Percentiles rank a stretch among this genome's conserved stretches.
These are phyloP conservation scores for Viridothelium virens DNA, from an alignment of 495 filamentous ascomycete genomes.

Conservation along the genomic window DNA sequence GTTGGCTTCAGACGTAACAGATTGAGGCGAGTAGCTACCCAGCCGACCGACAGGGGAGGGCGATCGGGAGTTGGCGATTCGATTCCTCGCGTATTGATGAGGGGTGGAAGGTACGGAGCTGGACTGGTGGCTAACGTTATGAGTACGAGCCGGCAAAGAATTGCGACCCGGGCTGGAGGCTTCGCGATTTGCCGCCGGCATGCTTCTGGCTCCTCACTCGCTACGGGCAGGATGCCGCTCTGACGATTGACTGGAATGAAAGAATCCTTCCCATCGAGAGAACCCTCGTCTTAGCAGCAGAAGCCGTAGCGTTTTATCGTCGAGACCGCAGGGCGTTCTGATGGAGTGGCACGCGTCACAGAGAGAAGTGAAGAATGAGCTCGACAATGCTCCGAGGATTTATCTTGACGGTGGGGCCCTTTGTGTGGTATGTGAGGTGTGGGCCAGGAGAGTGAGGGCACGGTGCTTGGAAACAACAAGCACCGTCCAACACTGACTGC, in stretches of 20 bases:
- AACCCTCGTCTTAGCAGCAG: background rate
- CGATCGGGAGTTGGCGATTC: slow-evolving; percentile 75
- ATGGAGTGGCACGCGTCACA: background rate
- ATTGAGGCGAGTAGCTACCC: slow-evolving; percentile 75
- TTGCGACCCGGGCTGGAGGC: slow-evolving; percentile 1
- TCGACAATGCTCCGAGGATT: background rate
- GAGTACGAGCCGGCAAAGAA: slow-evolving; percentile 22
- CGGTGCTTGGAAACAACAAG: background rate
- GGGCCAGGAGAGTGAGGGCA: background rate
- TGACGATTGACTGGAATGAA: background rate
- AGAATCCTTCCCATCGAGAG: background rate
- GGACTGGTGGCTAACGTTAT: slow-evolving; percentile 55
- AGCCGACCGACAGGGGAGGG: slow-evolving; percentile 68
- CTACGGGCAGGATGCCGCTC: slow-evolving; percentile 5
- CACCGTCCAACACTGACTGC: background rate
- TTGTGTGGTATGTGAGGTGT: background rate
- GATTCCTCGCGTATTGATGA: slow-evolving; percentile 75
- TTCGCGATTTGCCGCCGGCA: background rate
- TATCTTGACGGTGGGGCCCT: background rate
- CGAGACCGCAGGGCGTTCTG: background rate
- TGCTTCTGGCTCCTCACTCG: background rate
- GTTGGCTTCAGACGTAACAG: slow-evolving; percentile 81
- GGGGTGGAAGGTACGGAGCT: slow-evolving; percentile 92
- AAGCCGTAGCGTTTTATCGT: background rate
- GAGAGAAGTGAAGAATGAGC: background rate